Evolutionary conservation across 192 early-diverging fungal genomes (phyloP).

Genomic region (Obelidium mucronatum): DNA sequence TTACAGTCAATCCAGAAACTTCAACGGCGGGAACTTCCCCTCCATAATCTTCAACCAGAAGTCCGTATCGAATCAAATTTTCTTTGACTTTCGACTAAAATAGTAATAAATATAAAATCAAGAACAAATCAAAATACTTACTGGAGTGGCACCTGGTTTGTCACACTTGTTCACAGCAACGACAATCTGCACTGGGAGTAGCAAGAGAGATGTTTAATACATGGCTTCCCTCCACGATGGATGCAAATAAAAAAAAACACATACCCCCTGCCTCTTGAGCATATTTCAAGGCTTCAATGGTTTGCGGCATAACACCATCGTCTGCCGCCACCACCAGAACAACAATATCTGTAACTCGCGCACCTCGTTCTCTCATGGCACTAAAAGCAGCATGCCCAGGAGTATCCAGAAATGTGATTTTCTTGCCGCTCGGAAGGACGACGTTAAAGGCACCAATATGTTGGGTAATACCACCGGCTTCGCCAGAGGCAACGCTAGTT

Average conservation of each 20-base stretch:
- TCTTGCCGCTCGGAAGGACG: constrained; percentile 66
- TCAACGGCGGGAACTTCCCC: constrained; percentile 93
- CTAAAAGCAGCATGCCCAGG: constrained; percentile 97
- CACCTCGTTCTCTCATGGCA: constrained; percentile 93
- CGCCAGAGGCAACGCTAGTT: constrained; percentile 89
- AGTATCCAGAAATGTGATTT: constrained; percentile 95
- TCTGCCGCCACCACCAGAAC: constrained; percentile 97
- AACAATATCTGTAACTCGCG: constrained; percentile 93
- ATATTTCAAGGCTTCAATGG: constrained; percentile 93
- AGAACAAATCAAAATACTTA: not conserved
- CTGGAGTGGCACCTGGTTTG: constrained; percentile 70
- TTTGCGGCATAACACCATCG: constrained; percentile 99
- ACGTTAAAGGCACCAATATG: constrained; percentile 98
- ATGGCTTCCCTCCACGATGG: not conserved
- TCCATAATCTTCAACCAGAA: constrained; percentile 90
- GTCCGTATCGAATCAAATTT: constrained; percentile 74
- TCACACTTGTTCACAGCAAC: constrained; percentile 99
- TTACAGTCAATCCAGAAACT: constrained; percentile 85
- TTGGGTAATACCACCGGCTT: constrained; percentile 97
- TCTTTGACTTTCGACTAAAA: constrained; percentile 57
- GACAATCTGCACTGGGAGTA: constrained; percentile 75
- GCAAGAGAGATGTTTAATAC: too few species aligned
- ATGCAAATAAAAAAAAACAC: not conserved
- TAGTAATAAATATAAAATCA: not conserved
- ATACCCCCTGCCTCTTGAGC: constrained; percentile 62